Percentiles rank a stretch among this genome's conserved stretches.
These are phyloP conservation scores for Cryphonectria naterciae DNA, from an alignment of 2,329 filamentous ascomycete genomes.

Conservation along the genomic window DNA sequence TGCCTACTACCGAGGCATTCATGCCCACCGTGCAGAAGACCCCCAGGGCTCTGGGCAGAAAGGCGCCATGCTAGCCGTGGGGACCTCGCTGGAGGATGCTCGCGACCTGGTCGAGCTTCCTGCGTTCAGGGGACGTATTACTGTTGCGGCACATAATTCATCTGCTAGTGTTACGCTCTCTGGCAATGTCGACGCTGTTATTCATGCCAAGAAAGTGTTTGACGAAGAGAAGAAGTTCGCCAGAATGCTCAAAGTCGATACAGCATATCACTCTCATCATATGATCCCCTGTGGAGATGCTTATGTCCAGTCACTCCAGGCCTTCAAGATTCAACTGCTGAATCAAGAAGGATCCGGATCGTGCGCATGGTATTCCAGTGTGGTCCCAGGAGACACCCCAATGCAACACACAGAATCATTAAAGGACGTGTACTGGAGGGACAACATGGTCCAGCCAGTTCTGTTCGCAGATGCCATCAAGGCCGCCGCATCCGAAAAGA, in stretches of 20 bases:
- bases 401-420: neutral
- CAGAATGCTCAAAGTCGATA: slow-evolving; percentile 41
- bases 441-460: neutral
- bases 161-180: slow-evolving; percentile 33
- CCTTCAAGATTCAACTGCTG: neutral
- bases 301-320: neutral
- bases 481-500: neutral
- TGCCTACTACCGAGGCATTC: slow-evolving; percentile 45
- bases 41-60: neutral
- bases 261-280: slow-evolving; percentile 46
- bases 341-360: neutral
- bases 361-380: neutral
- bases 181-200: slow-evolving; percentile 36
- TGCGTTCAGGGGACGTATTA: neutral
- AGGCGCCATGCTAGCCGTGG: neutral
- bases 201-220: slow-evolving; percentile 32
- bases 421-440: neutral
- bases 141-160: neutral
- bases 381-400: neutral
- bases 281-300: neutral
- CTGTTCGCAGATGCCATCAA: neutral
- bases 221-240: slow-evolving; percentile 36
- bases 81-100: neutral
- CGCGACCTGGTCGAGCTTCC: slow-evolving; percentile 11
- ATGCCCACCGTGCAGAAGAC: neutral